Percentiles rank a stretch among this genome's conserved stretches.
phyloP scores from a whole-genome alignment of 352 stramenopile species.

The Globisporangium nodosum region DNA sequence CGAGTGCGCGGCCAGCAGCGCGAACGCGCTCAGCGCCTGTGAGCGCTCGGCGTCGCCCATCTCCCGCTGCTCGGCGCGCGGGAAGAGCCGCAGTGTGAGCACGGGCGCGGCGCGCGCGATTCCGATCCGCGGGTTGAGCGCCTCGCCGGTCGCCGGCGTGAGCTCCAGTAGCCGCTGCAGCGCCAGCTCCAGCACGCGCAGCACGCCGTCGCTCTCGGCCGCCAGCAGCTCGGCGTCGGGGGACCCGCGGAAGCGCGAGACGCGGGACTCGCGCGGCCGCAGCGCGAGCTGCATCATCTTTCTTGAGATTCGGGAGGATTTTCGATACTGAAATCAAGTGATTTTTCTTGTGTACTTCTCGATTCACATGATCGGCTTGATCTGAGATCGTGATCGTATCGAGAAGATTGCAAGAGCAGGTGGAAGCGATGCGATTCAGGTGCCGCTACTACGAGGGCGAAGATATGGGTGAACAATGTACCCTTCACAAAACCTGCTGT shows the following conservation, averaged over 20 bases:
- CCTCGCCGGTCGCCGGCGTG: not conserved
- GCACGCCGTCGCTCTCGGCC: not conserved
- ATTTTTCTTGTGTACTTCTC: too few species aligned
- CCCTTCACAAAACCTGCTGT: not conserved
- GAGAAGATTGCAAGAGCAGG: too few species aligned
- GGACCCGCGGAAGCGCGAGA: not conserved
- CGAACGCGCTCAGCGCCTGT: not conserved
- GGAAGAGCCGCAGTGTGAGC: slow-evolving; percentile 3
- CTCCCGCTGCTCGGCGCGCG: not conserved
- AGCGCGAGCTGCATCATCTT: not conserved
- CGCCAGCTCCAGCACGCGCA: not conserved
- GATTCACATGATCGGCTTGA: too few species aligned
- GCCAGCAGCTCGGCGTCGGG: slow-evolving; percentile 2
- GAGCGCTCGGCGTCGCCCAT: not conserved
- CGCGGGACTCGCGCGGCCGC: not conserved
- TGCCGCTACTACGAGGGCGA: not conserved
- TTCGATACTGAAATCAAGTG: not conserved
- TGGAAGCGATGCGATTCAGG: too few species aligned
- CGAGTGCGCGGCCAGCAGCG: not conserved
- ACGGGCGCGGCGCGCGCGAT: not conserved
- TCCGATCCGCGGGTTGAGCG: not conserved
- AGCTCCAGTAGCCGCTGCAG: not conserved
- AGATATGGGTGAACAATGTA: not conserved
- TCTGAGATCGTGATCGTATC: too few species aligned
- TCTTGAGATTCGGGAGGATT: not conserved